Percentiles rank a stretch among this genome's conserved stretches.
These are phyloP conservation scores for Rubroshorea leprosula DNA, from an alignment of 345 rosid species.

Conservation along the genomic window DNA sequence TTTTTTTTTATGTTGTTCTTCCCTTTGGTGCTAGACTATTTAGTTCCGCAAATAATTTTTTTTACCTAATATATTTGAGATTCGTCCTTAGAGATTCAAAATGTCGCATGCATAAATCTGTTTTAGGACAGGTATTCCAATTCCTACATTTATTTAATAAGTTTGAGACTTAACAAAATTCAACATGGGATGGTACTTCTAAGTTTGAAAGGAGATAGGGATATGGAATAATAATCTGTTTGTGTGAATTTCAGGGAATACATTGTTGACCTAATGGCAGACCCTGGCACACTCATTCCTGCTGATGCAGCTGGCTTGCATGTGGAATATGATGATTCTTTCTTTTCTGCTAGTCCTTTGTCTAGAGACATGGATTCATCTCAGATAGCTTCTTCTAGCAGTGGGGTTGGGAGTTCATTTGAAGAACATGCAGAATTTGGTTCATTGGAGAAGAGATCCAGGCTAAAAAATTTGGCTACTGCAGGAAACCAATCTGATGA, in stretches of 20 bases:
- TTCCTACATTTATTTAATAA: neutral
- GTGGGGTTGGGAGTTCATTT: conserved; percentile 53
- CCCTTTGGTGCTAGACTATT: neutral
- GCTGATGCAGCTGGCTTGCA: conserved; percentile 72
- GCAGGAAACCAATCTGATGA: conserved; percentile 38
- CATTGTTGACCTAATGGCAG: conserved; percentile 95
- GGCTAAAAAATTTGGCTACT: conserved; percentile 29
- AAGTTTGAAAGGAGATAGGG: conserved; percentile 2
- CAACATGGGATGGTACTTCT: neutral
- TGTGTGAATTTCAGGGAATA: conserved; percentile 76
- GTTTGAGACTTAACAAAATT: conserved; percentile 1
- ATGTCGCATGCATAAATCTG: neutral
- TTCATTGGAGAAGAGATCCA: conserved; percentile 43
- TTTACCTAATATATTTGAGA: neutral
- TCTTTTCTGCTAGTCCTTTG: conserved; percentile 57
- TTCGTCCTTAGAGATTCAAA: neutral
- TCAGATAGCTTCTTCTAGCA: conserved; percentile 58
- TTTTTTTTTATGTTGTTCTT: too few species aligned
- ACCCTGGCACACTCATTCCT: conserved; percentile 93
- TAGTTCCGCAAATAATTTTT: too few species aligned
- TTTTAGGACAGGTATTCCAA: too few species aligned
- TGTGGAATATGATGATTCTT: conserved; percentile 55
- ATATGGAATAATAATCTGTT: conserved; percentile 11
- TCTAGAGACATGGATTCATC: conserved; percentile 62
- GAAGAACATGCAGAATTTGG: conserved; percentile 62